These are phyloP conservation scores for Puccinia brachypodii DNA, from an alignment of 1,284 basidiomycete species.

Conservation along the genomic window DNA sequence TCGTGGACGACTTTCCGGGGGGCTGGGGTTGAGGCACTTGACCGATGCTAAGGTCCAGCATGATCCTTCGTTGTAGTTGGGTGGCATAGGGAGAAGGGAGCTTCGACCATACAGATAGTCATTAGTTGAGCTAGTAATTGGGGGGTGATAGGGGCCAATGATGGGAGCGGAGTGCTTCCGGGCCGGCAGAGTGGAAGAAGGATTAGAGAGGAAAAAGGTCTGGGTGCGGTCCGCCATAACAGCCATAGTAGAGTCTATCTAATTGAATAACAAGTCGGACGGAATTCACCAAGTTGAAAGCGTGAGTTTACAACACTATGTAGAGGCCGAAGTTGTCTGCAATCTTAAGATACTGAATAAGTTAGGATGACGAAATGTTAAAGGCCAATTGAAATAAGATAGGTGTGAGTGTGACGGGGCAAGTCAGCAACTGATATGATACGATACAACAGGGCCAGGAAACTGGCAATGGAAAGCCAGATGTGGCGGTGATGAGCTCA, in stretches of 20 bases:
- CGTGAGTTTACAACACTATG: background rate
- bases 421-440: background rate
- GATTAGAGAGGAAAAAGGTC: background rate
- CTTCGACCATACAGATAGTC: background rate
- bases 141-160: background rate
- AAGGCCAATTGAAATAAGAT: background rate
- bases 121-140: background rate
- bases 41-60: slow-evolving; percentile 20
- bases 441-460: background rate
- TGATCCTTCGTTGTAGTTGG: slow-evolving; percentile 27
- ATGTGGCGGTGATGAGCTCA: background rate
- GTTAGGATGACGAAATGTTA: background rate
- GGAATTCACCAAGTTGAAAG: background rate
- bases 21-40: background rate
- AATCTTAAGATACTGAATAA: background rate
- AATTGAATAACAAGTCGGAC: background rate
- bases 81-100: slow-evolving; percentile 37
- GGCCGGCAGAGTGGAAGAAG: background rate
- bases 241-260: background rate
- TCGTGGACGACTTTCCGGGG: slow-evolving; percentile 5
- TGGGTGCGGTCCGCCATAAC: slow-evolving; percentile 15
- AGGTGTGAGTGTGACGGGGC: background rate
- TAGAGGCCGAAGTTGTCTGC: background rate
- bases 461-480: background rate
- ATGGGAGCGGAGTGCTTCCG: slow-evolving; percentile 24